phyloP scores from a whole-genome alignment of 2,329 filamentous ascomycete species.

The Trichoderma cornu-damae region DNA sequence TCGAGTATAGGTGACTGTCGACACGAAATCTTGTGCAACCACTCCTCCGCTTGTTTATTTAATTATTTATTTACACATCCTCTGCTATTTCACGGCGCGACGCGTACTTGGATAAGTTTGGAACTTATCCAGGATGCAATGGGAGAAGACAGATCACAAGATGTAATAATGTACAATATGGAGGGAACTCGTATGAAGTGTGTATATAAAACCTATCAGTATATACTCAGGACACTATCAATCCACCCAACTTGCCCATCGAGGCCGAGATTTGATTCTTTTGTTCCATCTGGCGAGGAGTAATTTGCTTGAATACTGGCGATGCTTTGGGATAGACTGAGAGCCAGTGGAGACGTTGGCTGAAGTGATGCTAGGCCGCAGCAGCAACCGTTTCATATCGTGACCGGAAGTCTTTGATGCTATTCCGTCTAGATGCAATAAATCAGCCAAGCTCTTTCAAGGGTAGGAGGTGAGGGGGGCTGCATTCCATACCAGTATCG shows the following conservation, averaged over 20 bases:
- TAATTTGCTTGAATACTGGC: neutral
- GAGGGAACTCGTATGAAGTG: neutral
- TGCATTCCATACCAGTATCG: no score
- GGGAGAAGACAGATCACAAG: neutral
- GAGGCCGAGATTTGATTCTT: neutral
- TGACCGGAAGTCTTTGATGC: no score
- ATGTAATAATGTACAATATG: conserved; percentile 6
- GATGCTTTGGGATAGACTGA: neutral
- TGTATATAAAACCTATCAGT: conserved; percentile 1
- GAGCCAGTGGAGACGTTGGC: neutral
- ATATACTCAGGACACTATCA: neutral
- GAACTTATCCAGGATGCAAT: neutral
- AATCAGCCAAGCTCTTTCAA: neutral
- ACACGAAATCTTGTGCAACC: conserved; percentile 7
- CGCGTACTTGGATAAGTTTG: neutral
- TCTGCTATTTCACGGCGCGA: neutral
- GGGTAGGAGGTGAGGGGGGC: no score
- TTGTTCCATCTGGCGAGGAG: neutral
- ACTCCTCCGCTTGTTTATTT: conserved; percentile 7
- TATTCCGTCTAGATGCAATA: neutral
- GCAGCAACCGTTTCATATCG: neutral
- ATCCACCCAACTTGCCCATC: neutral
- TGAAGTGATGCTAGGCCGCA: neutral
- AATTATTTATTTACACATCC: neutral
- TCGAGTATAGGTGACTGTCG: neutral